Evolutionary conservation across 208 protist genomes (phyloP).

Genomic region (Crithidia acanthocephali): DNA sequence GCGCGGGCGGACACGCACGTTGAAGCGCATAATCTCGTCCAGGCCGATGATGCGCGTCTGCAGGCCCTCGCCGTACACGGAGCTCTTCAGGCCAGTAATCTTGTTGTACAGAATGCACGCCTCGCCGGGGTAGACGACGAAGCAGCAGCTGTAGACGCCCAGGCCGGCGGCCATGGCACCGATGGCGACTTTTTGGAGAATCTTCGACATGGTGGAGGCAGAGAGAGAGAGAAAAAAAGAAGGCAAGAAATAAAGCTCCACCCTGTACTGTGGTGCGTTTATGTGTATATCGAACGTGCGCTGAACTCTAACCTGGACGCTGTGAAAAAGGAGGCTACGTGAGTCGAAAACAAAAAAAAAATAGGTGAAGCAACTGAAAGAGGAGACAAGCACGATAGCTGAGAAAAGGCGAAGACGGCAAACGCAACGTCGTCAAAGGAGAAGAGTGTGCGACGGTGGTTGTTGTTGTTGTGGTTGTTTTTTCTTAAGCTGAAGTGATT

Average conservation of each 20-base stretch:
- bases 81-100: slow-evolving; percentile 85
- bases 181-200: slow-evolving; percentile 69
- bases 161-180: slow-evolving; percentile 65
- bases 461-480: too few relatives aligned
- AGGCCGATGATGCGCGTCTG: slow-evolving; percentile 94
- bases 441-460: too few relatives aligned
- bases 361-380: too few relatives aligned
- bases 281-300: too few relatives aligned
- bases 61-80: slow-evolving; percentile 91
- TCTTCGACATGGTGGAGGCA: slow-evolving; percentile 46
- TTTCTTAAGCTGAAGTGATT: too few relatives aligned
- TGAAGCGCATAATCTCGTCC: slow-evolving; percentile 97
- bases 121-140: slow-evolving; percentile 92
- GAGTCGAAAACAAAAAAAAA: too few relatives aligned
- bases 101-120: slow-evolving; percentile 93
- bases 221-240: neutral
- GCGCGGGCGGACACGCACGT: slow-evolving; percentile 94
- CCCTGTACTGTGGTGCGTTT: too few relatives aligned
- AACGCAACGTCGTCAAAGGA: too few relatives aligned
- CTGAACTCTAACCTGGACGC: too few relatives aligned
- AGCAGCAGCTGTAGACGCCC: slow-evolving; percentile 91
- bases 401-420: too few relatives aligned
- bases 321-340: too few relatives aligned
- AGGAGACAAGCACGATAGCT: too few relatives aligned
- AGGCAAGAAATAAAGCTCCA: neutral